Evolutionary conservation across 495 filamentous ascomycete species (phyloP).

Genomic region (Aspergillus heteromorphus): DNA sequence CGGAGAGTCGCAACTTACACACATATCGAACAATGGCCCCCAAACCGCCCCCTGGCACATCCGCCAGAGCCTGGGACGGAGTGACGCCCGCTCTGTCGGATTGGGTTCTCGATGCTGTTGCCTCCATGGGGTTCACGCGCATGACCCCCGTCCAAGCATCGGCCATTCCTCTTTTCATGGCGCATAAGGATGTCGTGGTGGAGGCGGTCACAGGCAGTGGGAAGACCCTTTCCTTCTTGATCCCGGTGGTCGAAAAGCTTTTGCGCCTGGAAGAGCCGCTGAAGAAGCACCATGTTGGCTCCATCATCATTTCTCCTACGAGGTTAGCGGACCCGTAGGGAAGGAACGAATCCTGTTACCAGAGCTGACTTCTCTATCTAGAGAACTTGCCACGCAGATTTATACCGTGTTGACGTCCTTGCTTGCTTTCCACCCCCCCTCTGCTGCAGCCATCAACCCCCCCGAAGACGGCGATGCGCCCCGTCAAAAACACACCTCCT

Average conservation of each 20-base stretch:
- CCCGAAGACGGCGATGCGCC: slow-evolving; percentile 49
- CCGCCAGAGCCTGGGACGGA: slow-evolving; percentile 68
- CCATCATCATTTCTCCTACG: slow-evolving; percentile 88
- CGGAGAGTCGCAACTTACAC: background rate
- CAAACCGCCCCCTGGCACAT: slow-evolving; percentile 30
- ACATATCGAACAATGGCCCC: slow-evolving; percentile 27
- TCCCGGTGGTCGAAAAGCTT: slow-evolving; percentile 82
- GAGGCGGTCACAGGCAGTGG: slow-evolving; percentile 95
- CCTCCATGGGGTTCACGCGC: slow-evolving; percentile 74
- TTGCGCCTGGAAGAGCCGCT: slow-evolving; percentile 68
- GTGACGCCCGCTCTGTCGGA: slow-evolving; percentile 73
- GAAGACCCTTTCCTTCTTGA: slow-evolving; percentile 87
- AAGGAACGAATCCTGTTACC: background rate
- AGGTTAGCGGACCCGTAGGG: slow-evolving; percentile 34
- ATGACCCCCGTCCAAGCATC: slow-evolving; percentile 95
- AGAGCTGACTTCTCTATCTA: slow-evolving; percentile 20
- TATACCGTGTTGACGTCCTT: slow-evolving; percentile 73
- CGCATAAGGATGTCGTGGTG: slow-evolving; percentile 94
- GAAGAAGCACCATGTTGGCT: slow-evolving; percentile 83
- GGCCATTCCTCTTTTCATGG: slow-evolving; percentile 85
- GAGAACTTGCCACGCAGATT: slow-evolving; percentile 89
- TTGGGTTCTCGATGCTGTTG: slow-evolving; percentile 85
- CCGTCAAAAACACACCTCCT: slow-evolving; percentile 44
- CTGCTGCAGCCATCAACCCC: slow-evolving; percentile 56
- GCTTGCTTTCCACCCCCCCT: slow-evolving; percentile 74